These are phyloP conservation scores for Macrocybe gigantea DNA, from an alignment of 768 basidiomycete species.

Conservation along the genomic window DNA sequence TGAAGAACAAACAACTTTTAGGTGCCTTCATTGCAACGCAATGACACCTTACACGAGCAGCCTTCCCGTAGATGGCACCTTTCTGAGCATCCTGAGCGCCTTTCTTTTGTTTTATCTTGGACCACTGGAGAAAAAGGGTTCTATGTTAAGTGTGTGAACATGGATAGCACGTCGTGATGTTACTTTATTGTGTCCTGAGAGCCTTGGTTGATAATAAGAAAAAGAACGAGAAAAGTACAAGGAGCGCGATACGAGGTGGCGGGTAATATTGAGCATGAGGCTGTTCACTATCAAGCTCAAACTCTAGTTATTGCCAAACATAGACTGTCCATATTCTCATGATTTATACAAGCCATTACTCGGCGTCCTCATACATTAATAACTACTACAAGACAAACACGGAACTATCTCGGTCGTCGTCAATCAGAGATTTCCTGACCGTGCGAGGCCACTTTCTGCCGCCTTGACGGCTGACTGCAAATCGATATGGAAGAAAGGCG, in stretches of 20 bases:
- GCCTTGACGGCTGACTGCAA: slow-evolving; percentile 64
- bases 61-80: slow-evolving; percentile 50
- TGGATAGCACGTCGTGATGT: background rate
- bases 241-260: background rate
- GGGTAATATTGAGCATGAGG: too few relatives aligned
- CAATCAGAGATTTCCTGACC: slow-evolving; percentile 1
- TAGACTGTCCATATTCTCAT: too few relatives aligned
- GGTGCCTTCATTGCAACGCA: background rate
- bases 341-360: background rate
- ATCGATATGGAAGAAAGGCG: slow-evolving; percentile 92
- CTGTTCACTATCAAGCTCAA: too few relatives aligned
- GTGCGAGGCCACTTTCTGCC: slow-evolving; percentile 45
- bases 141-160: background rate
- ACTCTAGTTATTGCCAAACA: too few relatives aligned
- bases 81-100: slow-evolving; percentile 59
- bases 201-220: slow-evolving; percentile 9
- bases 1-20: slow-evolving; percentile 1
- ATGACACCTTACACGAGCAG: slow-evolving; percentile 40
- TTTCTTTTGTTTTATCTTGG: slow-evolving; percentile 71
- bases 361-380: background rate
- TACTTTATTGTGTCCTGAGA: slow-evolving; percentile 40
- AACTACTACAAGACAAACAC: background rate
- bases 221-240: slow-evolving; percentile 13
- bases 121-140: slow-evolving; percentile 43
- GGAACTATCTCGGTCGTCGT: background rate